A percentile compares a stretch with the other conserved stretches of the same genome.
Evolutionary conservation across 495 filamentous ascomycete species (phyloP).

Genomic region (Tuber borchii): DNA sequence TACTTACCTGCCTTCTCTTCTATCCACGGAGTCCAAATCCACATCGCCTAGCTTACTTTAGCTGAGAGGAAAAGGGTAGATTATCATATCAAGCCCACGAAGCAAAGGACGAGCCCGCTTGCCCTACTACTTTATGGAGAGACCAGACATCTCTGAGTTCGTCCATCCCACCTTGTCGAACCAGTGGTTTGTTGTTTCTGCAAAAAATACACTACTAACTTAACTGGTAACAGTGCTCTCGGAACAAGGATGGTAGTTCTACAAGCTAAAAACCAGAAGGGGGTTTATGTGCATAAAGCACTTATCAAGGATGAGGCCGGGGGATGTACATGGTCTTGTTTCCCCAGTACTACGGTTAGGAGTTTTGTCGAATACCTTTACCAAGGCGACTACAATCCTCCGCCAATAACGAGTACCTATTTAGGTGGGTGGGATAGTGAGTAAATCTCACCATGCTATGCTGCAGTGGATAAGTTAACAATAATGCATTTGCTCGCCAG

Average conservation of each 20-base stretch:
- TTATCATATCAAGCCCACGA: no score
- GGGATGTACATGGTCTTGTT: not conserved
- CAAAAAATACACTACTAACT: not conserved
- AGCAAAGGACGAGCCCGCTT: no score
- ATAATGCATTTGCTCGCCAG: not conserved
- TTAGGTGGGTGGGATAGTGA: not conserved
- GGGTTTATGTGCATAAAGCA: not conserved
- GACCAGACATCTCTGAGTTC: no score
- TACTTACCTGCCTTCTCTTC: no score
- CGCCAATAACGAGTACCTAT: not conserved
- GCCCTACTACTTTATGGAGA: no score
- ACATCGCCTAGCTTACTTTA: no score
- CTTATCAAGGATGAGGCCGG: not conserved
- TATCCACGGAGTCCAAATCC: no score
- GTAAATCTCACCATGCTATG: not conserved
- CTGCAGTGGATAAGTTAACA: not conserved
- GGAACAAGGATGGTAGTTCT: not conserved
- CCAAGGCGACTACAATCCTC: conserved; percentile 7
- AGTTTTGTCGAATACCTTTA: conserved; percentile 17
- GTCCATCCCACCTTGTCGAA: no score
- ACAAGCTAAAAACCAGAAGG: not conserved
- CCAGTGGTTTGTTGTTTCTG: no score
- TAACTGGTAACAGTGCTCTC: not conserved
- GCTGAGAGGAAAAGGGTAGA: no score
- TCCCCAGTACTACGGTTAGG: conserved; percentile 3